Evolutionary conservation across 768 basidiomycete genomes (phyloP), one percentile per base, ranked within the genome.

Genomic region (Lyophyllum atratum): DNA sequence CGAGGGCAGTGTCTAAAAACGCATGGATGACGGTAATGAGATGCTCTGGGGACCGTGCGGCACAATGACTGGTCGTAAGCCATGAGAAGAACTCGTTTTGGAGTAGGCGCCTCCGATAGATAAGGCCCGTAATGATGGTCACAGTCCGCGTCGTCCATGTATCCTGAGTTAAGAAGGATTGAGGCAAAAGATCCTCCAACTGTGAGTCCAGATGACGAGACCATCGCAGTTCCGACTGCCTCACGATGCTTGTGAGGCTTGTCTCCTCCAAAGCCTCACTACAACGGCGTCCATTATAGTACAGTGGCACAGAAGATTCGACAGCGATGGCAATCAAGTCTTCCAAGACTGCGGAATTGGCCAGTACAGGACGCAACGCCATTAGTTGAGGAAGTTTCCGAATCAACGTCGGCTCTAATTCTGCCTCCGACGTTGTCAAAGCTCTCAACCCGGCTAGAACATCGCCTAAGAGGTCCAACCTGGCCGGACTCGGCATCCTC

Each of bases 251-350:
- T 14, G 56, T 60, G 3, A 74, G 40, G 26, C 54, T 62, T 5
- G 44, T 37, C 5, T 67, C 65, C 11, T 51, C 51, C 4, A 59
- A 59, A 2, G 22, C 29, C 15, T 63, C 53, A 9, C 44, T 47
- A 14, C 21, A 31, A 8, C 46, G 49, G 40, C 51, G 61, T 11
- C 77, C 77, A 34, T 75, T 67, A 45, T 72, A 59, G 22, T 72
- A 69, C 10, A 75, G 59, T 0, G 80, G 80, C 19, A 81, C 49
- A 9, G 72, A 73, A 1, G 76, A 73, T 15, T 74, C 68, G 3
- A 84, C 57, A 0, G 75, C 70, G 3, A 63, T 61, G 2, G 82
- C 77, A 21, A 87, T 73, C 57, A 87, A 67, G 9, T 77, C 71
- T 40, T 87, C 82, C 0, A 86, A 70, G 2, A 72, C 57, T 1